Conservation (phyloP, 139 green algal genomes). For the Tetraselmis chui region DNA sequence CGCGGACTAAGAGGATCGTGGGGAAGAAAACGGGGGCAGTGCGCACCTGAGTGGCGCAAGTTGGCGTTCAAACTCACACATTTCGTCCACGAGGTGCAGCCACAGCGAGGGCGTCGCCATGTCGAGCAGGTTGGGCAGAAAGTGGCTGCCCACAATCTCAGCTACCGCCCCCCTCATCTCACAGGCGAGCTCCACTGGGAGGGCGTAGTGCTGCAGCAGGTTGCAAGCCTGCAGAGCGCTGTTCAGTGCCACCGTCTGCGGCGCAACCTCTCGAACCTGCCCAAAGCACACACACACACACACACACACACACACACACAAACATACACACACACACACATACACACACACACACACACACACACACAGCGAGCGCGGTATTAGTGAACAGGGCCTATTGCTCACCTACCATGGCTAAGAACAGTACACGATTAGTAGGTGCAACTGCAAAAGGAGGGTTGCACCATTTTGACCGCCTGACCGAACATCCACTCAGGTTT, state of each 20-base stretch:
- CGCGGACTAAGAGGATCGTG: background rate
- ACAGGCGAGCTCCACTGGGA: background rate
- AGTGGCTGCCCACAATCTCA: background rate
- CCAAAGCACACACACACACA: background rate
- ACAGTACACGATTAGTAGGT: too few relatives aligned
- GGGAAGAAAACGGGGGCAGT: background rate
- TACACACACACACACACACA: background rate
- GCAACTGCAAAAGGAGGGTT: too few relatives aligned
- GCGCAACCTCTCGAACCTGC: background rate
- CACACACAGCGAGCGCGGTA: too few relatives aligned
- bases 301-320: background rate
- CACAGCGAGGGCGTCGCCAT: constrained; percentile 14
- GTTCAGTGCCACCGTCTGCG: background rate
- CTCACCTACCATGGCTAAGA: too few relatives aligned
- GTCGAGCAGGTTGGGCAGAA: background rate
- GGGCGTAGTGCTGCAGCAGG: background rate
- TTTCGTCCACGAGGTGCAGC: constrained; percentile 36
- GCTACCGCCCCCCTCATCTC: background rate
- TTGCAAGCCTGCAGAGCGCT: background rate
- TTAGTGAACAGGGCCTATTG: too few relatives aligned
- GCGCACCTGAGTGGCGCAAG: constrained; percentile 11
- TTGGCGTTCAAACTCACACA: constrained; percentile 28
- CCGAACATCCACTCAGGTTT: background rate
- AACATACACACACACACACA: background rate
- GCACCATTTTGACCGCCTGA: background rate